A percentile compares a stretch with the other conserved stretches of the same genome.
These are phyloP conservation scores for Penicillium riverlandense DNA, from an alignment of 495 filamentous ascomycete genomes.

Conservation along the genomic window DNA sequence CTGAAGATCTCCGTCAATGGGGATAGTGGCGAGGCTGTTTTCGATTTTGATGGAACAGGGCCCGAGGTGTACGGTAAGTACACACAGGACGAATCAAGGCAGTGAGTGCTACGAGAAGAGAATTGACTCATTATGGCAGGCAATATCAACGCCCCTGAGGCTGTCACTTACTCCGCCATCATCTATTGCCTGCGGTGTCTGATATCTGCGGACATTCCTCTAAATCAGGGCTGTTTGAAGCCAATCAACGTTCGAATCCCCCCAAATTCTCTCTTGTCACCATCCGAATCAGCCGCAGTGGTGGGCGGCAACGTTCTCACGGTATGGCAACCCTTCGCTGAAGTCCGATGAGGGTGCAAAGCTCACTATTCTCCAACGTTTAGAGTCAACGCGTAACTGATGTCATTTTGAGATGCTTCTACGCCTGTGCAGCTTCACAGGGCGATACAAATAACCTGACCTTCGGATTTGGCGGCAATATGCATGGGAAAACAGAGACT, in stretches of 20 bases:
- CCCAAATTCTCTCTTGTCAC: constrained; percentile 66
- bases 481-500: constrained; percentile 11
- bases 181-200: constrained; percentile 90
- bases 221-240: constrained; percentile 89
- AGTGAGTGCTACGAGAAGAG: not conserved
- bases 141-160: constrained; percentile 89
- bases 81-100: not conserved
- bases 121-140: constrained; percentile 24
- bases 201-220: constrained; percentile 82
- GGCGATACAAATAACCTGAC: constrained; percentile 76
- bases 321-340: constrained; percentile 1
- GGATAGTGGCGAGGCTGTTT: constrained; percentile 76
- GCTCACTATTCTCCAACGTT: not conserved
- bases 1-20: constrained; percentile 79
- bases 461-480: constrained; percentile 34
- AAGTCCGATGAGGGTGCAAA: not conserved
- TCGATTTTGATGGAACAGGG: constrained; percentile 80
- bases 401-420: constrained; percentile 80
- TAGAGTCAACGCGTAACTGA: constrained; percentile 72
- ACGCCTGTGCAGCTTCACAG: constrained; percentile 79
- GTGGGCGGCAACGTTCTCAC: constrained; percentile 89
- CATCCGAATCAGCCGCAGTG: constrained; percentile 71
- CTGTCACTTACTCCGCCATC: constrained; percentile 85
- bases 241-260: constrained; percentile 81
- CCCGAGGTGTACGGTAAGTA: constrained; percentile 69